Base-by-base conservation (phyloP, 2,329 filamentous ascomycete genomes). In the Cryphonectria japonica region DNA sequence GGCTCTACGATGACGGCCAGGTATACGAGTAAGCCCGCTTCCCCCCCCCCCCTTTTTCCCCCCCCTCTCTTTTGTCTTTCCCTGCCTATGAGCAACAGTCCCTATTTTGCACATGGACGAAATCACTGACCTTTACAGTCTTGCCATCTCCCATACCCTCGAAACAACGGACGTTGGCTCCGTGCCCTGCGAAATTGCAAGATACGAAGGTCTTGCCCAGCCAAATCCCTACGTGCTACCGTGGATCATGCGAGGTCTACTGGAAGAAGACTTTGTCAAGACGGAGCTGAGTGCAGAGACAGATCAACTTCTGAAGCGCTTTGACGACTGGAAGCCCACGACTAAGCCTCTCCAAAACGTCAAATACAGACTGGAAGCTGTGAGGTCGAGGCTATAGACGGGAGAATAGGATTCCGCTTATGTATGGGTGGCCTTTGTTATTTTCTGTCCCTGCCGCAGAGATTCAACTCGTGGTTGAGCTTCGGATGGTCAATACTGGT, bases 341-440 rank as follows among this genome's bases (percentile, higher is more conserved):
- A 97, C 91, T 9, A 99, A 98, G 83, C 93, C 93, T 60, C 82
- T 99, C 71, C 97, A 96, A 82, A 96, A 99, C 81, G 95, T 99
- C 63, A 97, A 97, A 81, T 98, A 97, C 81, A 87, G 96, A 73
- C 84, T 99, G 29, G 96, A 98, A 82, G 95, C 92, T 2, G 93
- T 99, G 61, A 88, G 93, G 77, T 97, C 94, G 64, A 97, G 94
- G 82, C 83, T 98, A 29, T 90, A 63, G 62, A 2, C 22, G 22
- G 37, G n/a, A 8, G 19, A 9, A 29, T 34, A 14, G 6, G n/a
- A 8, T 39, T 13, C 13, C 13, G 34, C 39, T 4, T 32, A 39
- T 62, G 22, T 19, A 39, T 41, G 22, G 34, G 34, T 41, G 34
- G 5, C 16, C 59, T 62, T 61, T 61, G 0, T 19, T 61, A 1